Percentiles rank a stretch among this genome's conserved stretches.
phyloP scores from a whole-genome alignment of 345 rosid genomes.

The Citrus sinensis region DNA sequence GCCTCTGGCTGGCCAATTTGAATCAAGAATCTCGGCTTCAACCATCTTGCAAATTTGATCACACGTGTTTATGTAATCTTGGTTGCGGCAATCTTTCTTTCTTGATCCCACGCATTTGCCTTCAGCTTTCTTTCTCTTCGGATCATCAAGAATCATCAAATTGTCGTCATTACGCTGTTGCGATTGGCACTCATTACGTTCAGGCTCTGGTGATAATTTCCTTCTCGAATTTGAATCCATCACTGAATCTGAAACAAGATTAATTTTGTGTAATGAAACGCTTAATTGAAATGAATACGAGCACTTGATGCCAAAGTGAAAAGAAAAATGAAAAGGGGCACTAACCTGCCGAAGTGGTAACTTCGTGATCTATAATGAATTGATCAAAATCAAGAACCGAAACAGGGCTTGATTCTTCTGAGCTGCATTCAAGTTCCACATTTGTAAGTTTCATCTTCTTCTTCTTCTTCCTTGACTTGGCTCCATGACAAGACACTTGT shows the following conservation, averaged over 20 bases:
- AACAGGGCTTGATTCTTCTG: slow-evolving; percentile 79
- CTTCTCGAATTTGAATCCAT: slow-evolving; percentile 24
- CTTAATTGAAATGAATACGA: neutral
- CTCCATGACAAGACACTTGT: too few species aligned
- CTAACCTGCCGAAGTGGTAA: slow-evolving; percentile 36
- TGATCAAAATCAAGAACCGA: slow-evolving; percentile 76
- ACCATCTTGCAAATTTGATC: slow-evolving; percentile 23
- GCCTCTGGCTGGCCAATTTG: slow-evolving; percentile 22
- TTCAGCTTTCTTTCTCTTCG: slow-evolving; percentile 9
- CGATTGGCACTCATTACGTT: slow-evolving; percentile 4
- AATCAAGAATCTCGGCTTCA: slow-evolving; percentile 16
- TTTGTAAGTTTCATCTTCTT: slow-evolving; percentile 25
- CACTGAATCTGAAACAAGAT: neutral
- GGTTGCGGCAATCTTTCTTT: neutral
- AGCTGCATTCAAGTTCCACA: slow-evolving; percentile 43
- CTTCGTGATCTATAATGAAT: slow-evolving; percentile 34
- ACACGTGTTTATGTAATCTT: slow-evolving; percentile 17
- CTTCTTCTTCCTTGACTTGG: neutral
- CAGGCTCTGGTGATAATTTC: slow-evolving; percentile 28
- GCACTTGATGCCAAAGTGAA: neutral
- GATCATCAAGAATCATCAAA: slow-evolving; percentile 6
- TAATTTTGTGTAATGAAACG: neutral
- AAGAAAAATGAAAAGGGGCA: neutral
- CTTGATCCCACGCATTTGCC: slow-evolving; percentile 14
- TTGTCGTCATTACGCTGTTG: slow-evolving; percentile 5